Conservation (phyloP, 352 stramenopile species). For the Thalassiosira exigua region DNA sequence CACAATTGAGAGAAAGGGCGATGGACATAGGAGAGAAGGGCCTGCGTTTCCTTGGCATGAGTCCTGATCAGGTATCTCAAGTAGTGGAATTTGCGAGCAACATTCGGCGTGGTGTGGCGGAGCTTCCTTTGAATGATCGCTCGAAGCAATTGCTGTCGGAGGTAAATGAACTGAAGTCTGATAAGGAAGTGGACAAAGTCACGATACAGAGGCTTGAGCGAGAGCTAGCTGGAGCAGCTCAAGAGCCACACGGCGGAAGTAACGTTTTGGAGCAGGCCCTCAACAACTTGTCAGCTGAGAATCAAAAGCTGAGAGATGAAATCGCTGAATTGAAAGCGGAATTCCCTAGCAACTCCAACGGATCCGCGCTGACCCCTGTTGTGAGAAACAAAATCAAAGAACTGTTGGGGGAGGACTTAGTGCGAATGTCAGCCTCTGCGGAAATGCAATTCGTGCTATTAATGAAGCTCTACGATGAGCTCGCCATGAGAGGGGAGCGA, state of each 20-base stretch:
- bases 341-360: background rate
- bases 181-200: conserved; percentile 61
- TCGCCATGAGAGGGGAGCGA: background rate
- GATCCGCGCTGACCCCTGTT: conserved; percentile 23
- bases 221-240: conserved; percentile 36
- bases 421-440: conserved; percentile 23
- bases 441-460: conserved; percentile 40
- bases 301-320: conserved; percentile 37
- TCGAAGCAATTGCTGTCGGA: conserved; percentile 52
- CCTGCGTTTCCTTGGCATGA: conserved; percentile 73
- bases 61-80: conserved; percentile 59
- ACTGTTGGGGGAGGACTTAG: conserved; percentile 41
- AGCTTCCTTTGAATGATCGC: conserved; percentile 77
- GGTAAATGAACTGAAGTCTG: conserved; percentile 58
- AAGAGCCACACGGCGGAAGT: conserved; percentile 15
- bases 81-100: conserved; percentile 83
- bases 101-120: conserved; percentile 60
- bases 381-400: conserved; percentile 39
- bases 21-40: conserved; percentile 76
- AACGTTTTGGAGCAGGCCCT: conserved; percentile 29
- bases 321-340: conserved; percentile 9
- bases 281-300: conserved; percentile 20
- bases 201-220: conserved; percentile 60
- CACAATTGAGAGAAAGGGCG: conserved; percentile 65
- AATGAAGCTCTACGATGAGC: conserved; percentile 49